phyloP scores from a whole-genome alignment of 148 eudicot species.

The Dianthus caryophyllus region DNA sequence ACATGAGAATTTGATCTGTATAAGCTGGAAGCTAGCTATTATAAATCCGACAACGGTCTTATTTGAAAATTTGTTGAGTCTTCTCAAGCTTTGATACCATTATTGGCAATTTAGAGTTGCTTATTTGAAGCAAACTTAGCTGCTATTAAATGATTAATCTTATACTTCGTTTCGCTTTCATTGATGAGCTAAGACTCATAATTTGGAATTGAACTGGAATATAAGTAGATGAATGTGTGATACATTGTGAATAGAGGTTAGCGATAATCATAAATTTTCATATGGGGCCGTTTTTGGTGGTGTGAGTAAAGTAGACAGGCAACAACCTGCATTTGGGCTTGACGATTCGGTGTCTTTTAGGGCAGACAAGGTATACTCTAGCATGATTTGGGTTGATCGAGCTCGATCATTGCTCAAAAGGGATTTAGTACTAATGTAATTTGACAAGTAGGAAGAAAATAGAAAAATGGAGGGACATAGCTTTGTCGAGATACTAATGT shows the following conservation, averaged over 20 bases:
- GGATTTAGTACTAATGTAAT: no score
- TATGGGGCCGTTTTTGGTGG: background rate
- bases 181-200: background rate
- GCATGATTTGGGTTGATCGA: background rate
- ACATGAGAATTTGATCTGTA: no score
- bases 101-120: background rate
- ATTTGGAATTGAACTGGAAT: background rate
- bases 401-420: background rate
- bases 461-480: no score
- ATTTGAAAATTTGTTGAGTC: no score
- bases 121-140: background rate
- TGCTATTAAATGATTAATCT: background rate
- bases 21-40: no score
- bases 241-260: background rate
- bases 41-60: no score
- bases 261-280: background rate
- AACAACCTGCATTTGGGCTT: background rate
- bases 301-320: constrained; percentile 7
- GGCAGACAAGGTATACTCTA: background rate
- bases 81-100: background rate
- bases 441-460: no score
- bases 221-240: background rate
- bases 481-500: background rate
- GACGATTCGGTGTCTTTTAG: background rate
- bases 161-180: background rate